These are phyloP conservation scores for Talaromyces wortmannii DNA, from an alignment of 495 filamentous ascomycete species.

Conservation along the genomic window DNA sequence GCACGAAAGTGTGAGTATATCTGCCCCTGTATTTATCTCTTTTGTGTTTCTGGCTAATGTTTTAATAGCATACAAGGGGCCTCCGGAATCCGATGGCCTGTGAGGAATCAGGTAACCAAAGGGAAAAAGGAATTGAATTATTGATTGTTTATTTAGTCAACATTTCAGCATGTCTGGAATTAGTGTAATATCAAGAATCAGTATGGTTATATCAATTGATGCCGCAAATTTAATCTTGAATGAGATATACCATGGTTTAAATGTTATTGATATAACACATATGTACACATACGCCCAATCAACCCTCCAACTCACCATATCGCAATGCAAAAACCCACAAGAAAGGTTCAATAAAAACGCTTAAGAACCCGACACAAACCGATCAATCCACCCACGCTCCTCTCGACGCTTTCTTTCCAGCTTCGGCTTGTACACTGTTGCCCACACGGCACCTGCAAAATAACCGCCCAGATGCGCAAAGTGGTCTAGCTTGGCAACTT, in stretches of 20 bases:
- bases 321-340: background rate
- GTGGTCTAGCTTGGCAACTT: conserved; percentile 48
- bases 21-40: conserved; percentile 1
- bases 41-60: conserved; percentile 1
- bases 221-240: too few relatives aligned
- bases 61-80: conserved; percentile 34
- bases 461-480: conserved; percentile 69
- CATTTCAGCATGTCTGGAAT: too few relatives aligned
- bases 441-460: conserved; percentile 38
- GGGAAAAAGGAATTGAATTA: background rate
- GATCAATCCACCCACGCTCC: background rate
- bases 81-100: conserved; percentile 35
- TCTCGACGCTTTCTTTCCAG: conserved; percentile 8
- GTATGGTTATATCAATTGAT: too few relatives aligned
- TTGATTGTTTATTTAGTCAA: too few relatives aligned
- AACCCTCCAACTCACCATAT: too few relatives aligned
- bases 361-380: background rate
- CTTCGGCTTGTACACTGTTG: conserved; percentile 14
- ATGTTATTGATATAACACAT: too few relatives aligned
- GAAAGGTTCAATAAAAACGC: background rate
- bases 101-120: background rate
- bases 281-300: too few relatives aligned
- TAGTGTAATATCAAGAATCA: too few relatives aligned
- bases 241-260: too few relatives aligned
- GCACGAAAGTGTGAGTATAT: conserved; percentile 34